Base-by-base conservation (phyloP, 1,284 basidiomycete genomes). In the Moniliophthora roreri region DNA sequence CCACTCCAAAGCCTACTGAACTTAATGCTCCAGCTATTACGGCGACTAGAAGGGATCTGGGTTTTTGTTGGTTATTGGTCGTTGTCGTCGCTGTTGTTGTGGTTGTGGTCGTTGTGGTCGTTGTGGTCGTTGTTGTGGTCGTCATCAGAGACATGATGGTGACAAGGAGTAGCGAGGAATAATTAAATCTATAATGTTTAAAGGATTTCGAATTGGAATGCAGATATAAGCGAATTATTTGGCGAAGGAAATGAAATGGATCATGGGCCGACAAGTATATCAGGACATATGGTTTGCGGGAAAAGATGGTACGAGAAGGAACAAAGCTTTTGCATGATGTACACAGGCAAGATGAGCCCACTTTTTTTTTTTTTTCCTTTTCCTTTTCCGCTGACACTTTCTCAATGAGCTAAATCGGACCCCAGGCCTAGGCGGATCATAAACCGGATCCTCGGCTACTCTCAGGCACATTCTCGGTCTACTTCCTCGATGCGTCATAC, bases 1-100 rank as follows among this genome's bases (percentile, higher is more conserved):
- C 50, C 34, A 56, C 37, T 32, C 55, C 55, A 24, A 53, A 56
- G 15, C 48, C 55, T 21, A 56, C 51, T 53, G 51, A 56, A 26
- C 51, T 48, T 24, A 56, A 50, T 47, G 55, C 51, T 28, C 51
- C 23, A 3, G 55, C 51, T n/a, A 56, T 24, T 16, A 56, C 35
- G 39, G 48, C 52, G 3, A 56, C 48, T 16, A 56, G 23, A 28
- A 55, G 40, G 8, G 51, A 49, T 24, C 41, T 51, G 26, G 36
- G 24, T 41, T 52, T 40, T 41, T 40, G 11, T 47, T 53, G 38
- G 24, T 50, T 26, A 26, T 51, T 50, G 32, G 24, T 49, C 38
- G 23, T 55, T 38, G 48, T 53, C 26, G 51, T 45, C 6, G 45
- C 9, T 28, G 35, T 54, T 3, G 45, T 32, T 11, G 28, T 32